A percentile compares a stretch with the other conserved stretches of the same genome.
Evolutionary conservation across 176 grass and related monocot genomes (phyloP).

Genomic region (Carex cristatella): DNA sequence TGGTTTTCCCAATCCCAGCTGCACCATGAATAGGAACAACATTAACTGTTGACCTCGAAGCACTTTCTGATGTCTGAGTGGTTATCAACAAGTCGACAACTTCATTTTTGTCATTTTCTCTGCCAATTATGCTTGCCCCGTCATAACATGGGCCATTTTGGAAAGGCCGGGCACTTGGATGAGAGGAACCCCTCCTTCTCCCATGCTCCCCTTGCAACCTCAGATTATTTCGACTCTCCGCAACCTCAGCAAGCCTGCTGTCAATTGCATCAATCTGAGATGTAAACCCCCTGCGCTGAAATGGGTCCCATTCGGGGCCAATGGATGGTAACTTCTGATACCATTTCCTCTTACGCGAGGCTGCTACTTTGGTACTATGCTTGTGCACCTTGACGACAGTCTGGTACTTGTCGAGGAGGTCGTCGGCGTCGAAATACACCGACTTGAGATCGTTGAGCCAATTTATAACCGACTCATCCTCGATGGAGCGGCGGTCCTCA

Average conservation of each 20-base stretch:
- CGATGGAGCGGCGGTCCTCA: conserved; percentile 31
- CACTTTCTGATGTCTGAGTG: not conserved
- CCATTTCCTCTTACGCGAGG: conserved; percentile 31
- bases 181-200: not conserved
- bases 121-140: not conserved
- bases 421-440: conserved; percentile 32
- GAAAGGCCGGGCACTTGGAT: not conserved
- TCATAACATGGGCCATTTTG: not conserved
- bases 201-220: conserved; percentile 17
- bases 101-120: not conserved
- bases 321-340: not conserved
- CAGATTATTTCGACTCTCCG: not conserved
- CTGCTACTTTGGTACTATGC: not conserved
- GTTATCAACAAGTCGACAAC: conserved; percentile 10
- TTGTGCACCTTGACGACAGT: conserved; percentile 7
- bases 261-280: conserved; percentile 25
- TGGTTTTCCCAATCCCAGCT: conserved; percentile 44
- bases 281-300: not conserved
- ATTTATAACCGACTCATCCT: conserved; percentile 17
- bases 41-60: no score
- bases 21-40: conserved; percentile 33
- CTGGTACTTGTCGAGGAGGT: conserved; percentile 26
- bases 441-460: conserved; percentile 30
- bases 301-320: not conserved
- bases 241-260: conserved; percentile 18